These are phyloP conservation scores for Hansenula anomala DNA, from an alignment of 1,139 yeast species.

Conservation along the genomic window DNA sequence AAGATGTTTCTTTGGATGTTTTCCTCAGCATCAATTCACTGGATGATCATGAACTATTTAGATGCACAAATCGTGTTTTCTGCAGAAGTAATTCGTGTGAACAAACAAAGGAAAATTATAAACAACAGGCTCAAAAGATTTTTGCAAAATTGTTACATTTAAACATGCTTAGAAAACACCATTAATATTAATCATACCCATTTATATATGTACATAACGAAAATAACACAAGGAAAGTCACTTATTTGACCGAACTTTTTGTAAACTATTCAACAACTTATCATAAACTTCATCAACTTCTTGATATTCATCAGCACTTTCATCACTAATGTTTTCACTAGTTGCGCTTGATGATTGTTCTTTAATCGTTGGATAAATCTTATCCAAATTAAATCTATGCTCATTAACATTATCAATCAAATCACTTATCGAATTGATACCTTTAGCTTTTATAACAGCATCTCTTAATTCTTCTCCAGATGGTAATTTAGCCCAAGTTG, in stretches of 20 bases:
- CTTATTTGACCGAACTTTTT: constrained; percentile 49
- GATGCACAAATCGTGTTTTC: too few species aligned
- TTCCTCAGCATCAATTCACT: too few species aligned
- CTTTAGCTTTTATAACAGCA: constrained; percentile 74
- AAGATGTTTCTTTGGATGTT: too few species aligned
- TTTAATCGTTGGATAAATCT: constrained; percentile 35
- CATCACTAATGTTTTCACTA: constrained; percentile 1
- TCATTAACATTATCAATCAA: constrained; percentile 61
- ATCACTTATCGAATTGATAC: constrained; percentile 66
- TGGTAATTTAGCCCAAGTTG: constrained; percentile 40
- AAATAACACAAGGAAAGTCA: constrained; percentile 5
- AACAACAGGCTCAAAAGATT: too few species aligned
- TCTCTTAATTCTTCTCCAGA: constrained; percentile 74
- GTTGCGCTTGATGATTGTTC: constrained; percentile 2
- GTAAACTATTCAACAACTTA: constrained; percentile 60
- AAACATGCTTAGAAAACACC: too few species aligned
- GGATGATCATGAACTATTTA: too few species aligned
- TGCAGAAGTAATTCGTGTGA: too few species aligned
- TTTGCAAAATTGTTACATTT: too few species aligned
- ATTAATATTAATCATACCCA: background rate
- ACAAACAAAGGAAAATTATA: too few species aligned
- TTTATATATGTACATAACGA: background rate
- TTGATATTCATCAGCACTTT: constrained; percentile 15
- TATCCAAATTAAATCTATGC: constrained; percentile 48
- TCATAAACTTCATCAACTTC: constrained; percentile 67